Percentiles rank a stretch among this genome's conserved stretches.
Conservation (phyloP, 2,329 filamentous ascomycete species). For the Monosporascus sp. region DNA sequence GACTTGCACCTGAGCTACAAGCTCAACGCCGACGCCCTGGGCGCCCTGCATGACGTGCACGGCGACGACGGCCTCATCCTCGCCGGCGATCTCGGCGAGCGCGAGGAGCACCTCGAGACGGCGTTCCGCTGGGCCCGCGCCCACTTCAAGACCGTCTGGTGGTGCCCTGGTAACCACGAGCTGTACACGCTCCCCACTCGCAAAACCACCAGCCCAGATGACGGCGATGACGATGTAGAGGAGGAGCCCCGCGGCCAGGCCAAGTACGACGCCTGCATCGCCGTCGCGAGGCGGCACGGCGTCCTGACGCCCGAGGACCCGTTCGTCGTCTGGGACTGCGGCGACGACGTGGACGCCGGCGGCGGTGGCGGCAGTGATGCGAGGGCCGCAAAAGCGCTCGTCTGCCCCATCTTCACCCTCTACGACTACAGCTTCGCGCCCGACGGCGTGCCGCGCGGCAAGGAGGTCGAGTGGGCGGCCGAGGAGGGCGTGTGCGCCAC, state of each 20-base stretch:
- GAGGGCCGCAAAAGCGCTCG: conserved; percentile 27
- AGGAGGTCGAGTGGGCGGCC: conserved; percentile 35
- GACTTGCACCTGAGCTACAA: conserved; percentile 32
- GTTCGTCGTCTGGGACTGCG: conserved; percentile 48
- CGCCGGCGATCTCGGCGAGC: conserved; percentile 33
- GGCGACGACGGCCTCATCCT: conserved; percentile 32
- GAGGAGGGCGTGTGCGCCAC: conserved; percentile 30
- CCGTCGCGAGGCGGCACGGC: conserved; percentile 45
- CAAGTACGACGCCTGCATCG: conserved; percentile 51
- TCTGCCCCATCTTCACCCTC: conserved; percentile 53
- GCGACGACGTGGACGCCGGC: conserved; percentile 27
- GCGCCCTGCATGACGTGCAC: conserved; percentile 22
- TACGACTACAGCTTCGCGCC: conserved; percentile 57
- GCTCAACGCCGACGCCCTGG: conserved; percentile 27
- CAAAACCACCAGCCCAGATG: no score
- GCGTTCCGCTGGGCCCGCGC: conserved; percentile 27
- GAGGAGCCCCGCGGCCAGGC: conserved; percentile 38
- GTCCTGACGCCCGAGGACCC: conserved; percentile 53
- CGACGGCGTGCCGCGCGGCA: conserved; percentile 38
- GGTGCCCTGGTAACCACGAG: conserved; percentile 55
- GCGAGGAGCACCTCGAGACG: conserved; percentile 27
- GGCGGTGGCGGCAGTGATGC: no score
- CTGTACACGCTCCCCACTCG: conserved; percentile 43
- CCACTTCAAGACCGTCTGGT: conserved; percentile 39
- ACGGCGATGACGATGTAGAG: neutral